These are phyloP conservation scores for Mortierella sp. DNA, from an alignment of 371 early-diverging fungal species.

Conservation along the genomic window DNA sequence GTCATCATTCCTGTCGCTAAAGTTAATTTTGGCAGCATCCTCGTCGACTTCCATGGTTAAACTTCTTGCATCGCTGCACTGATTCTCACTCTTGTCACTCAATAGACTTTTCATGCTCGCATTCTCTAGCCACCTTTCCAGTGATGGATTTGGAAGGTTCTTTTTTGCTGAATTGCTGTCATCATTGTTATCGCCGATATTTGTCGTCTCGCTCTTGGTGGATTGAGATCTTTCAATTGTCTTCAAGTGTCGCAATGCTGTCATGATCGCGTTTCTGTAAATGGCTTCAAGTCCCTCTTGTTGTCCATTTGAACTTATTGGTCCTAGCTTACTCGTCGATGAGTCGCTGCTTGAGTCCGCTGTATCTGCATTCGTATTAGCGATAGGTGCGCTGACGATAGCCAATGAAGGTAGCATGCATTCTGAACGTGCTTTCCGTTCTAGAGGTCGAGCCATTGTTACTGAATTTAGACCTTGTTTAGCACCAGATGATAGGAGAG, in stretches of 20 bases:
- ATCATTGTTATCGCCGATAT: neutral
- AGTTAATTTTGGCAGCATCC: neutral
- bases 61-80: neutral
- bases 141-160: neutral
- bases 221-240: conserved; percentile 20
- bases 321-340: no score
- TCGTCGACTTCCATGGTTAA: conserved; percentile 2
- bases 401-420: neutral
- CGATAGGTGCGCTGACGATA: neutral
- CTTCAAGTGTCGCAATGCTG: conserved; percentile 28
- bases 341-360: neutral
- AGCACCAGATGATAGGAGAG: conserved; percentile 13
- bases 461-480: neutral
- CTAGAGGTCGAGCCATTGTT: neutral
- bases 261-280: conserved; percentile 29
- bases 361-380: neutral
- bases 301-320: neutral
- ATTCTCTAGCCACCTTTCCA: conserved; percentile 29
- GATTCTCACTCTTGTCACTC: neutral
- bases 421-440: conserved; percentile 9
- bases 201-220: neutral
- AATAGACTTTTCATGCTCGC: conserved; percentile 18
- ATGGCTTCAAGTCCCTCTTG: conserved; percentile 1
- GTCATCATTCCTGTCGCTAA: neutral
- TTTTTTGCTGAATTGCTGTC: neutral